Evolutionary conservation across 805 yeast species (phyloP), one percentile per base, ranked within the genome.

Genomic region (Lachancea sp.): DNA sequence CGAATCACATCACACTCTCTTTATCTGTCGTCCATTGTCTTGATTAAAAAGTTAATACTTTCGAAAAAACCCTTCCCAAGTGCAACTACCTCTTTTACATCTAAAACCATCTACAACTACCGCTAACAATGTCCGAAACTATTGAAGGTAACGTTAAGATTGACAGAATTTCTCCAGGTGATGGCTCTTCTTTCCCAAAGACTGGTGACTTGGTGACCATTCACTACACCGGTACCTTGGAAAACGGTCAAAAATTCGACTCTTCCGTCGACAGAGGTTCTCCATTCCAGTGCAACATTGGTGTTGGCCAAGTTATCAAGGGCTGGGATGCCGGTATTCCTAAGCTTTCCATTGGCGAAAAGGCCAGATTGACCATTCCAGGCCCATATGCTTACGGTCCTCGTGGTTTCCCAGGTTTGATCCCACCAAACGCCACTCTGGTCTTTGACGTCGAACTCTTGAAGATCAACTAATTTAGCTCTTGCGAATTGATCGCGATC

Each of bases 241-340:
- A 87, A 69, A 85, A 86, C 69, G 98, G 98, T 60, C 88, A 86
- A 74, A 87, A 87, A 72, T 91, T 91, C 65, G 98, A 91, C 69
- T 87, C 96, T 44, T 89, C 97, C 46, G 78, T 89, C 58, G 95
- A 88, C 75, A 83, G 97, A 72, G 93, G 93, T 63, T 80, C 84
- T 68, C 96, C 98, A 55, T 91, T 91, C 82, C 91, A 87, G 68
- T 85, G 95, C 68, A 71, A 74, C 70, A 87, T 91, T 64, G 97
- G 98, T 68, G 95, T 86, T 55, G 96, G 97, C 54, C 95, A 85
- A 72, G 97, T 91, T 56, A 91, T 91, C 72, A 80, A 81, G 64
- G 98, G 97, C 55, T 91, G 97, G 97, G 97, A 90, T 63, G 85
- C 80, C 61, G 95, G 90, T 51, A 87, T 89, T 65, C 96, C 97